A percentile compares a stretch with the other conserved stretches of the same genome.
Conservation (phyloP, 1,284 basidiomycete species). For the Leucoagaricus sp. region DNA sequence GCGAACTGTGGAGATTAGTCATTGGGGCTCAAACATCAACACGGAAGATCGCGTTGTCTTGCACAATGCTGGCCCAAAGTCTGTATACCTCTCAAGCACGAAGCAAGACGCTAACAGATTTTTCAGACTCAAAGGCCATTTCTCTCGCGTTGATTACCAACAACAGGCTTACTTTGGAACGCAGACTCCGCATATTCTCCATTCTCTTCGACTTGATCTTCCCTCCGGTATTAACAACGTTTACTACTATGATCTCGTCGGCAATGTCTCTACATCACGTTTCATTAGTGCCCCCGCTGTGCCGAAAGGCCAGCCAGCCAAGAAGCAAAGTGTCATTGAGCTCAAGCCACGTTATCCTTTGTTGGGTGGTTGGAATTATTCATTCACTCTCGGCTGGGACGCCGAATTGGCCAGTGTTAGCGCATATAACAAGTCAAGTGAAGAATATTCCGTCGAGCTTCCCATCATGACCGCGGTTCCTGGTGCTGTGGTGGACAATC, state of each 20-base stretch:
- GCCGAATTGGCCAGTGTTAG: conserved; percentile 77
- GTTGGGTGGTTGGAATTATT: conserved; percentile 97
- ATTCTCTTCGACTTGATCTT: conserved; percentile 71
- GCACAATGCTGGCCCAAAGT: conserved; percentile 88
- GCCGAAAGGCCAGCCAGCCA: conserved; percentile 52
- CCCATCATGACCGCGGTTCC: conserved; percentile 87
- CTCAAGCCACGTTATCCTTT: conserved; percentile 90
- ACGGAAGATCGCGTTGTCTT: conserved; percentile 88
- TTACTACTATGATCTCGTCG: conserved; percentile 91
- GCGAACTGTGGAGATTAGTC: conserved; percentile 88
- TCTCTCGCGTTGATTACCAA: conserved; percentile 91
- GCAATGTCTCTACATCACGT: conserved; percentile 95
- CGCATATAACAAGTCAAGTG: conserved; percentile 57
- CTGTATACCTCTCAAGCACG: conserved; percentile 67
- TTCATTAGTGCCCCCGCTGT: conserved; percentile 71
- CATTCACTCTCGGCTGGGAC: conserved; percentile 93
- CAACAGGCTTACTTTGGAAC: conserved; percentile 67
- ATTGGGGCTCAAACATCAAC: conserved; percentile 96
- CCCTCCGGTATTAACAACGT: conserved; percentile 80
- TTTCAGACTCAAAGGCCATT: conserved; percentile 88
- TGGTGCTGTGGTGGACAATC: conserved; percentile 82
- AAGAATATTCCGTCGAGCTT: conserved; percentile 75
- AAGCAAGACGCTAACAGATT: conserved; percentile 57
- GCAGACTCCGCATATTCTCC: conserved; percentile 69
- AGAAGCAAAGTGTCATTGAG: conserved; percentile 71